Percentiles rank a stretch among this genome's conserved stretches.
phyloP scores from a whole-genome alignment of 169 alveolate genomes.

The Plasmodium gaboni region DNA sequence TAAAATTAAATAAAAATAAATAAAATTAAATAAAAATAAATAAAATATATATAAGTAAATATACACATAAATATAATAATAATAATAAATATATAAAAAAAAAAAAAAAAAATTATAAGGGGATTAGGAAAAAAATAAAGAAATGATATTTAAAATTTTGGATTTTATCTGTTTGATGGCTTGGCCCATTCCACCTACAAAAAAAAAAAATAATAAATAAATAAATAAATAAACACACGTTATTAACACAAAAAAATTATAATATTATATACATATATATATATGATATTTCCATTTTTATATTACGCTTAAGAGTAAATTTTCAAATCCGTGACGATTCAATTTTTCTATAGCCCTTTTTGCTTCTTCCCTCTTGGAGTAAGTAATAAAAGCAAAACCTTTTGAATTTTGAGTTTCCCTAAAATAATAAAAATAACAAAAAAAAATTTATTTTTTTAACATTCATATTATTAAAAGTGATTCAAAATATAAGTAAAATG shows the following conservation, averaged over 20 bases:
- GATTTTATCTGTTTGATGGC: conserved; percentile 80
- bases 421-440: conserved; percentile 14
- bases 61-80: neutral
- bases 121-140: no score
- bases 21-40: neutral
- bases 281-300: conserved; percentile 13
- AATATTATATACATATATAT: neutral
- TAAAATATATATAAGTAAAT: neutral
- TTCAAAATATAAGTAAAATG: neutral
- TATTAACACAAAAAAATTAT: neutral
- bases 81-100: no score
- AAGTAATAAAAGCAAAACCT: conserved; percentile 93
- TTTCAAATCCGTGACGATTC: conserved; percentile 92
- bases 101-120: no score
- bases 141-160: no score
- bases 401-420: conserved; percentile 91
- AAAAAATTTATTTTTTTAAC: neutral
- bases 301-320: conserved; percentile 87
- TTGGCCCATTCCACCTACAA: conserved; percentile 90
- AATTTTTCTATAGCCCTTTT: conserved; percentile 89
- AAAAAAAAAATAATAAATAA: conserved; percentile 1
- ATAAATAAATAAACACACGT: neutral
- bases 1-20: neutral
- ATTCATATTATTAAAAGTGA: neutral
- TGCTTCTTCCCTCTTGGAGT: conserved; percentile 91